Evolutionary conservation across 2,329 filamentous ascomycete species (phyloP).

Genomic region (Exophiala dermatitidis): DNA sequence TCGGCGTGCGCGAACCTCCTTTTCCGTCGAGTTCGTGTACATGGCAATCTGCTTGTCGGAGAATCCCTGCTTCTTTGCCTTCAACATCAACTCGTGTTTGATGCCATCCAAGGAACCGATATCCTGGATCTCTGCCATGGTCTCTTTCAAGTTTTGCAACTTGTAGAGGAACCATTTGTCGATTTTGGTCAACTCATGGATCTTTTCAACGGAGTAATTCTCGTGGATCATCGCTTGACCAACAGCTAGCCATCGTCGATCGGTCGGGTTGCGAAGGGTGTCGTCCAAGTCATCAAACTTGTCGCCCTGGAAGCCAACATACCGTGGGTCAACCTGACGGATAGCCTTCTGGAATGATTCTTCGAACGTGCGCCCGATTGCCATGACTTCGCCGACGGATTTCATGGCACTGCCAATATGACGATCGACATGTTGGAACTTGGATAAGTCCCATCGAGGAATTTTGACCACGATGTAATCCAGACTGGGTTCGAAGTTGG

Average conservation of each 20-base stretch:
- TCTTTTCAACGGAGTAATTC: conserved; percentile 82
- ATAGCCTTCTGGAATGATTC: conserved; percentile 99
- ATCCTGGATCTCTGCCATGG: conserved; percentile 74
- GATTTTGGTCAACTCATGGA: conserved; percentile 94
- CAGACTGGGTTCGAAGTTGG: conserved; percentile 95
- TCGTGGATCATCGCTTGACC: conserved; percentile 97
- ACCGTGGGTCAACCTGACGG: conserved; percentile 88
- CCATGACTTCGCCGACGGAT: conserved; percentile 98
- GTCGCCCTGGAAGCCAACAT: conserved; percentile 88
- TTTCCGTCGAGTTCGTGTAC: conserved; percentile 77
- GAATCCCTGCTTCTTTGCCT: conserved; percentile 97
- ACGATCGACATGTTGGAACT: conserved; percentile 98
- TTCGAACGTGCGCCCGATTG: conserved; percentile 95
- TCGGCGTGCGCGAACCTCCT: conserved; percentile 78
- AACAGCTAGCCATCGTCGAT: conserved; percentile 94
- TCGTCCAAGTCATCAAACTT: conserved; percentile 90
- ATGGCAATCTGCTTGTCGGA: conserved; percentile 90
- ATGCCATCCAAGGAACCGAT: conserved; percentile 75
- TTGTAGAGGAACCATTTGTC: conserved; percentile 99
- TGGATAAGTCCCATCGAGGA: conserved; percentile 93
- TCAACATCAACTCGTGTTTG: conserved; percentile 79
- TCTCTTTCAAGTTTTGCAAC: conserved; percentile 93
- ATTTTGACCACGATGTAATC: conserved; percentile 99
- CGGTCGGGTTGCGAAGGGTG: conserved; percentile 83
- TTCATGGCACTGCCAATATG: conserved; percentile 98